A percentile compares a stretch with the other conserved stretches of the same genome.
phyloP scores from a whole-genome alignment of 2,329 filamentous ascomycete species.

The Harringtonia aguacate region DNA sequence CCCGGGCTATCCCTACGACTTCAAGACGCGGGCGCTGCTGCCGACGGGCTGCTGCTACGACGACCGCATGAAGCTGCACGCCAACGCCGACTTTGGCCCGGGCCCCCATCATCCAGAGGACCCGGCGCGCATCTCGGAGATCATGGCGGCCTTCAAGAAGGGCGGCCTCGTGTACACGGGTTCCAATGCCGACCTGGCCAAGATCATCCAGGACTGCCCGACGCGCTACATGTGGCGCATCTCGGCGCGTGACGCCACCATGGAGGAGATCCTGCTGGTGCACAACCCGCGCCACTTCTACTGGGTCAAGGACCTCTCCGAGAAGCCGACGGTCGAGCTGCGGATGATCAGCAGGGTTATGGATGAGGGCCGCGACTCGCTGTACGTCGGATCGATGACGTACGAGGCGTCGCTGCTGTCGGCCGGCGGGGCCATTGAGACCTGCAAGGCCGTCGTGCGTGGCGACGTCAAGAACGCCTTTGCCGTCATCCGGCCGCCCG shows the following conservation, averaged over 20 bases:
- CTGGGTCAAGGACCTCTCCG: constrained; percentile 56
- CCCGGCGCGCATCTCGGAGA: constrained; percentile 81
- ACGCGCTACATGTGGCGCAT: constrained; percentile 67
- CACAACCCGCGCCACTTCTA: constrained; percentile 69
- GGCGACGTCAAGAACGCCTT: constrained; percentile 88
- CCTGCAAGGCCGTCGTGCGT: constrained; percentile 78
- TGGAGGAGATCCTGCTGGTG: constrained; percentile 68
- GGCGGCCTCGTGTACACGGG: constrained; percentile 65
- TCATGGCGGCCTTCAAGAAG: constrained; percentile 79
- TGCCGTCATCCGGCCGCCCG: constrained; percentile 87
- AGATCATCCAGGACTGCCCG: constrained; percentile 41
- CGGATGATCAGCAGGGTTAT: constrained; percentile 51
- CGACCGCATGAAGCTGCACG: constrained; percentile 89
- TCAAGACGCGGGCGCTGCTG: constrained; percentile 37
- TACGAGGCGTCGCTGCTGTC: constrained; percentile 74
- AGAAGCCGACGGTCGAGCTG: constrained; percentile 51
- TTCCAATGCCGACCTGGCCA: constrained; percentile 40
- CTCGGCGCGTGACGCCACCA: constrained; percentile 62
- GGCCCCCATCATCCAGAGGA: constrained; percentile 88
- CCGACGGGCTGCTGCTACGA: constrained; percentile 82
- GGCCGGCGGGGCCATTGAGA: constrained; percentile 89
- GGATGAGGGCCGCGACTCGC: constrained; percentile 59
- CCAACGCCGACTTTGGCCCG: constrained; percentile 65
- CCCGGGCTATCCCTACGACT: constrained; percentile 18
- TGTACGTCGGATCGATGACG: constrained; percentile 76